Evolutionary conservation across 2,329 filamentous ascomycete species (phyloP), one percentile per base, ranked within the genome.

Genomic region (Arthrobotrys sphaeroides): DNA sequence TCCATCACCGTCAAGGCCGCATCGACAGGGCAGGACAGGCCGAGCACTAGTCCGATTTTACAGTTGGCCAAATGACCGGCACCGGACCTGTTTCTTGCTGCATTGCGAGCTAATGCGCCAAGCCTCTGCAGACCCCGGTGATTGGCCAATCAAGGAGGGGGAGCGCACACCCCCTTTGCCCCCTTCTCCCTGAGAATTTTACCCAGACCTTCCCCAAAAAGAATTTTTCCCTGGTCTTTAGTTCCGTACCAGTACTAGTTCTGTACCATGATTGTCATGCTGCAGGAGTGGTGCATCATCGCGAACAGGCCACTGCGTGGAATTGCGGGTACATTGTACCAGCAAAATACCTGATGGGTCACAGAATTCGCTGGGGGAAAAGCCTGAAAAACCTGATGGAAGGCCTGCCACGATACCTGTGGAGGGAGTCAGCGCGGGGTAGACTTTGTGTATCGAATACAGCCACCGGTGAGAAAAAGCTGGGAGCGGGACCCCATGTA

Each of bases 101-200:
- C 70, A 74, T 74, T 66, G 59, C 62, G 66, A 74, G 61, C 70
- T 65, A 67, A 74, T 74, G 70, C 62, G 70, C 70, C 70, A 74
- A 74, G 70, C 16, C 40, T 38, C 45, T 73, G 69, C 53, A 61
- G 9, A 61, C 42, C 69, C 36, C 31, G 43, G 60, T 28, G 12
- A 31, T 47, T 53, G 55, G 18, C 70, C 70, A 74, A 74, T 74
- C 42, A 68, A 12, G 20, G 55, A 36, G 53, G 31, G 22, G 51
- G 36, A 64, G 33, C 36, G 47, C 22, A 59, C 61, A 65, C 60
- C 62, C 60, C 62, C 53, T 67, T 73, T 60, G 49, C 60, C 69
- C 69, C 69, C 61, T 62, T 66, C 51, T 53, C 18, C 61, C 53
- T 61, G 70, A 67, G 53, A 62, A 53, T 62, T 74, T 62, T 49